A percentile compares a stretch with the other conserved stretches of the same genome.
Conservation (phyloP, 2,329 filamentous ascomycete species). For the Aspergillus sp. region DNA sequence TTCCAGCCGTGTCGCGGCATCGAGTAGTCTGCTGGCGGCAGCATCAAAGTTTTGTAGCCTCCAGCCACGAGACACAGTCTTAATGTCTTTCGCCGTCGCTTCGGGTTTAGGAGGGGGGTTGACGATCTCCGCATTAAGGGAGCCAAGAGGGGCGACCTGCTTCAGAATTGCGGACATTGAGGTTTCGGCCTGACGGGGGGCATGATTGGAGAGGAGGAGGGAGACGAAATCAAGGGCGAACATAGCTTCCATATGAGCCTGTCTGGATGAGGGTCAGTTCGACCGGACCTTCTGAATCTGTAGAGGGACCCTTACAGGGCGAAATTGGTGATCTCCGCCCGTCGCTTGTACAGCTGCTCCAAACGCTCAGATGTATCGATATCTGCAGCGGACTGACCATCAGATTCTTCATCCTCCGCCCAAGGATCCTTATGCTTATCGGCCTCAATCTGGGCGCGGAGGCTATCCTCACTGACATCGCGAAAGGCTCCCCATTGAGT, state of each 20-base stretch:
- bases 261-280: slow-evolving; percentile 22
- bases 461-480: slow-evolving; percentile 68
- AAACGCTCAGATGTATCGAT: slow-evolving; percentile 37
- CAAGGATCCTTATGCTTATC: slow-evolving; percentile 49
- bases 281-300: background rate
- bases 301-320: slow-evolving; percentile 32
- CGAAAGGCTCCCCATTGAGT: slow-evolving; percentile 78
- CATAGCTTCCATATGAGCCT: slow-evolving; percentile 50
- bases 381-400: slow-evolving; percentile 25
- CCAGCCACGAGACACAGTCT: slow-evolving; percentile 63
- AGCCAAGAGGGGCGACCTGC: slow-evolving; percentile 69
- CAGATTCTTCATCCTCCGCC: slow-evolving; percentile 45
- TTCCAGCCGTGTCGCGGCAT: slow-evolving; percentile 69
- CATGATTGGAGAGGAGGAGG: slow-evolving; percentile 76
- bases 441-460: slow-evolving; percentile 65
- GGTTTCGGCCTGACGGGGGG: slow-evolving; percentile 64
- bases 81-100: slow-evolving; percentile 53
- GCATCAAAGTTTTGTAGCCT: slow-evolving; percentile 73
- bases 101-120: slow-evolving; percentile 59
- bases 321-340: slow-evolving; percentile 45
- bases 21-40: slow-evolving; percentile 69
- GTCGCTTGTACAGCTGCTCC: slow-evolving; percentile 43
- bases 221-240: slow-evolving; percentile 80
- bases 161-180: slow-evolving; percentile 71
- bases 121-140: slow-evolving; percentile 66